Evolutionary conservation across 805 yeast species (phyloP), one percentile per base, ranked within the genome.

Genomic region (Saccharomycopsis sp.): DNA sequence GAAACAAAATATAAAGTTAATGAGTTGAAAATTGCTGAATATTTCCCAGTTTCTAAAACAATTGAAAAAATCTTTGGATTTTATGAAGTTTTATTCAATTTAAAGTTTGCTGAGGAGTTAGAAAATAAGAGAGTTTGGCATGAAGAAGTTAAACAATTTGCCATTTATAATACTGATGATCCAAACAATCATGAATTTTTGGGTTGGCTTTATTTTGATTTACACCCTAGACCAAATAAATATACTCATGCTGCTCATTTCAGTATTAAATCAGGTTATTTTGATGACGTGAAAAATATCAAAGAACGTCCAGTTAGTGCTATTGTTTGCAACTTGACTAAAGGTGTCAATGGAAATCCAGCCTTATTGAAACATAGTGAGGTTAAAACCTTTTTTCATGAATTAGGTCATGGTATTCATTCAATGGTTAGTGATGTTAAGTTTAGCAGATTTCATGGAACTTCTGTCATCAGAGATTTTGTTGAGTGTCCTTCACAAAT

Each of bases 401-500:
- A 84, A 58, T 67, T 84, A 49, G 94, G 94, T 20, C 94, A 85
- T 54, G 94, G 94, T 41, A 79, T 84, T 43, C 95, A 84, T 59
- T 79, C 75, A 50, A 59, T 83, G 34, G 67, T 83, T 41, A 83
- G 88, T 10, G 64, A 69, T 46, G 79, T 88, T 25, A 65, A 62
- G 44, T 75, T 70, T 49, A 65, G 79, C 2, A 67, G 77, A 45
- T 83, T 82, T 60, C 79, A 75, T 54, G 94, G 94, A 15, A 78
- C 88, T 21, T 64, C 70, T 27, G 92, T 82, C 33, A 74, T 80
- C 31, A 69, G 92, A 69, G 94, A 85, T 60, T 84, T 85, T 60
- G 94, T 85, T 35, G 94, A 84, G 59, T 83, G 88, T 45, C 95
- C 94, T 18, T 82, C 94, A 1, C 94, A 85, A 62, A 74, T 85